Base-by-base conservation (phyloP, 306 rosid genomes). In the Fagus sylvatica region DNA sequence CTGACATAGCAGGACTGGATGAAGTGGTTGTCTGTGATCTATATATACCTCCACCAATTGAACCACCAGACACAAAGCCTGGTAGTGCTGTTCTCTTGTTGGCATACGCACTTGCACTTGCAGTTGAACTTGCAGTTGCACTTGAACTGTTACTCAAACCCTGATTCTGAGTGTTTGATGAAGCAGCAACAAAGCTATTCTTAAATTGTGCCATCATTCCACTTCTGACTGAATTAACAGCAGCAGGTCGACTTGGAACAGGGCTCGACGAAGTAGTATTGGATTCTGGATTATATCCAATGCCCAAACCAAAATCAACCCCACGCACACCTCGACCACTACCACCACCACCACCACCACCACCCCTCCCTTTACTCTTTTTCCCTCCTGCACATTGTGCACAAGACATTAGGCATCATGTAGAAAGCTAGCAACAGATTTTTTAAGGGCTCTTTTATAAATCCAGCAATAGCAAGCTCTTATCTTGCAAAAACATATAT, bases 281-380 rank as follows among this genome's bases (percentile, higher is more conserved):
- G 49, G 96, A 82, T 78, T 94, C 98, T 5, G 90, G 56, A 75
- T 46, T 83, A 78, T 92, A 95, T 74, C 98, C 98, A 73, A 95
- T 95, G 78, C 98, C 98, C 81, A 92, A 73, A 49, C 98, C 98
- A 76, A 82, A 95, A 86, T 95, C 97, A 84, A 95, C 98, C 42
- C 98, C 98, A 16, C 98, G 98, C 77, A 95, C 97, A 37, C 98
- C 98, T 62, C 93, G 91, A 41, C 93, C 85, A 4, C 89, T 54
- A 1, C 84, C 75, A 6, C 41, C 85, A 4, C 51, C 49, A 42
- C 49, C 97, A 33, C 98, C 57, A 1, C 84, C 77, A 2, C 95
- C 90, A 12, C 98, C 88, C 66, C 90, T 88, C 30, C 95, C 97
- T 82, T 57, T 90, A 80, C 97, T 89, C 79, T 92, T 95, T 72